Base-by-base conservation (phyloP, 352 stramenopile genomes). In the Thraustotheca clavata region DNA sequence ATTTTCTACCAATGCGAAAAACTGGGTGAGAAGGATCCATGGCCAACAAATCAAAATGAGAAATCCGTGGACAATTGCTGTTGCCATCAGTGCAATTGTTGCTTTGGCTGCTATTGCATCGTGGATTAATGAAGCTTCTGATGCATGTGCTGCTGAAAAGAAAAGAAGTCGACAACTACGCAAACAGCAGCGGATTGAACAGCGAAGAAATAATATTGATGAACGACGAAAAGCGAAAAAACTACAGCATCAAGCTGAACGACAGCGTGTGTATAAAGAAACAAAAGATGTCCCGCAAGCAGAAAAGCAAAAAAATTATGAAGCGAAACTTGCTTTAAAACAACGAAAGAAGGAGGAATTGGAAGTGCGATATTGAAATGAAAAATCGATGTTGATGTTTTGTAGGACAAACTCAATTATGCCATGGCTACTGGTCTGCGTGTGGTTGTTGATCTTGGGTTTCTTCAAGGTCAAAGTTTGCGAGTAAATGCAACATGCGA, bases 371-470 rank as follows among this genome's bases (percentile, higher is more conserved):
- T 61, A 14, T 16, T 3, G 11, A 22, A 43, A 20, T 43, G 16
- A 16, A 16, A 43, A 20, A 16, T 43, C 20, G 38, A 20, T 43
- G 38, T 20, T n/a, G 38, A 43, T 67, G 8, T 27, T 7, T 63
- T 5, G 14, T 59, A 93, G 83, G 81, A 90, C 87, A 91, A 91
- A 43, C 69, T 93, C 40, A 74, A 85, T 11, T 52, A 72, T 1
- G 74, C 73, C 16, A 67, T 71, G 50, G 33, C 29, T 8, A 69
- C 63, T 34, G 76, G 81, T 0, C 34, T 89, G 14, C 81, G 72
- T 0, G 72, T 89, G 0, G 80, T 88, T 29, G 78, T 93, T 11
- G 83, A 93, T 41, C 62, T 93, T 27, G 65, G 67, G 3, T 92
- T 91, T 54, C 71, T 75, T 6, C 43, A 54, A 1, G 26, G 68